Conservation (phyloP, 2,329 filamentous ascomycete genomes). For the Periconia sp. region DNA sequence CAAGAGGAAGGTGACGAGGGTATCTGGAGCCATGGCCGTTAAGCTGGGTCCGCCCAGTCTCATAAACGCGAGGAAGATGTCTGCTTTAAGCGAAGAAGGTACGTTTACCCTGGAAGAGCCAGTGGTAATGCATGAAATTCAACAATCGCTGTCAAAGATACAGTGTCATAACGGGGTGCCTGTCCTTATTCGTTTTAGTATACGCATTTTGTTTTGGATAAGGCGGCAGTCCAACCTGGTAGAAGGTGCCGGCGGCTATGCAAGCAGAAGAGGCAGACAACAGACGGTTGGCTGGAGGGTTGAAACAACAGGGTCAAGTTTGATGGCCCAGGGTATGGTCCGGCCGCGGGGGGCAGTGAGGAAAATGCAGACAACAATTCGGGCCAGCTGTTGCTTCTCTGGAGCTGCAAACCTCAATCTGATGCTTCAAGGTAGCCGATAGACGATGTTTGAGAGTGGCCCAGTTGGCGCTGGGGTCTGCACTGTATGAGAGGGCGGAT, state of each 20-base stretch:
- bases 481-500: slow-evolving; percentile 20
- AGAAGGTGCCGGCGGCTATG: slow-evolving; percentile 6
- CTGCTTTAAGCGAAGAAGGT: slow-evolving; percentile 26
- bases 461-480: slow-evolving; percentile 28
- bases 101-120: slow-evolving; percentile 23
- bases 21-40: slow-evolving; percentile 50
- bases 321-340: slow-evolving; percentile 6
- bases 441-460: slow-evolving; percentile 30
- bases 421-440: slow-evolving; percentile 21
- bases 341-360: no score
- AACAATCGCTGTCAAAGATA: slow-evolving; percentile 31
- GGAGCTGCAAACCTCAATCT: slow-evolving; percentile 19
- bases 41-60: slow-evolving; percentile 27
- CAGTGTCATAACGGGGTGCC: slow-evolving; percentile 24
- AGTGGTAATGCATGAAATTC: slow-evolving; percentile 15
- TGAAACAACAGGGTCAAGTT: slow-evolving; percentile 30
- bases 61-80: slow-evolving; percentile 28
- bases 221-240: slow-evolving; percentile 18
- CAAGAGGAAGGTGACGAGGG: slow-evolving; percentile 65
- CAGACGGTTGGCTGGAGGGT: slow-evolving; percentile 21
- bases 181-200: slow-evolving; percentile 27
- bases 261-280: slow-evolving; percentile 23
- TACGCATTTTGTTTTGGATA: slow-evolving; percentile 23
- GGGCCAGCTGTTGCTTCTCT: slow-evolving; percentile 19
- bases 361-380: slow-evolving; percentile 15